Evolutionary conservation across 768 basidiomycete species (phyloP).

Genomic region (Amanita polypyramis): DNA sequence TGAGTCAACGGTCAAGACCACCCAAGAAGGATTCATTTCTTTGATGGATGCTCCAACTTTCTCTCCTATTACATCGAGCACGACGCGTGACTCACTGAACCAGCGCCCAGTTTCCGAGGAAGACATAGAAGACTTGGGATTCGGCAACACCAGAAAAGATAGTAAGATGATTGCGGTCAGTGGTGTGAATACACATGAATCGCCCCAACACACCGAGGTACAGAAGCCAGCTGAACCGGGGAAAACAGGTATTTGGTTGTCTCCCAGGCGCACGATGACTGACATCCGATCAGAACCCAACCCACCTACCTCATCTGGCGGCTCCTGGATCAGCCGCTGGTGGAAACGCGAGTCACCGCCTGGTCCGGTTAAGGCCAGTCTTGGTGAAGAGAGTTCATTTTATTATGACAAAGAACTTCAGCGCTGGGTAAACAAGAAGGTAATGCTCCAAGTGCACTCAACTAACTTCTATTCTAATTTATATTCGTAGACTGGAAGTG

Average conservation of each 20-base stretch:
- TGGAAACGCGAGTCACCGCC: slow-evolving; percentile 62
- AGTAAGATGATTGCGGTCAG: slow-evolving; percentile 16
- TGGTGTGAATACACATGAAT: slow-evolving; percentile 4
- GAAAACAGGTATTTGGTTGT: slow-evolving; percentile 17
- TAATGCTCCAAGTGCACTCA: slow-evolving; percentile 19
- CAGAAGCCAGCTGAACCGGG: slow-evolving; percentile 15
- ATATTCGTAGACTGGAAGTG: slow-evolving; percentile 40
- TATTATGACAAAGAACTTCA: slow-evolving; percentile 94
- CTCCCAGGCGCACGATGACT: background rate
- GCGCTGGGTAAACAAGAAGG: slow-evolving; percentile 94
- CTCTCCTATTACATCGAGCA: slow-evolving; percentile 24
- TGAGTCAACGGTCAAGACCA: slow-evolving; percentile 25
- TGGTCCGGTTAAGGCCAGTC: slow-evolving; percentile 80
- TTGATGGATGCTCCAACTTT: slow-evolving; percentile 55
- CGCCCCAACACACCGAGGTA: slow-evolving; percentile 11
- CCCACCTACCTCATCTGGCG: slow-evolving; percentile 20
- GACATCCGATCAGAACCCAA: slow-evolving; percentile 13
- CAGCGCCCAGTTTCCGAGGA: slow-evolving; percentile 25
- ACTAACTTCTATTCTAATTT: background rate
- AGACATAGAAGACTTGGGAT: slow-evolving; percentile 82
- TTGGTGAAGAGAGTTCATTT: slow-evolving; percentile 86
- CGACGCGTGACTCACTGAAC: slow-evolving; percentile 11
- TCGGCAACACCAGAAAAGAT: slow-evolving; percentile 60
- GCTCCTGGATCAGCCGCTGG: slow-evolving; percentile 76
- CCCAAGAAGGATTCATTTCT: slow-evolving; percentile 65